A percentile compares a stretch with the other conserved stretches of the same genome.
Evolutionary conservation across 2,329 filamentous ascomycete genomes (phyloP).

Genomic region (Zymoseptoria ardabiliae): DNA sequence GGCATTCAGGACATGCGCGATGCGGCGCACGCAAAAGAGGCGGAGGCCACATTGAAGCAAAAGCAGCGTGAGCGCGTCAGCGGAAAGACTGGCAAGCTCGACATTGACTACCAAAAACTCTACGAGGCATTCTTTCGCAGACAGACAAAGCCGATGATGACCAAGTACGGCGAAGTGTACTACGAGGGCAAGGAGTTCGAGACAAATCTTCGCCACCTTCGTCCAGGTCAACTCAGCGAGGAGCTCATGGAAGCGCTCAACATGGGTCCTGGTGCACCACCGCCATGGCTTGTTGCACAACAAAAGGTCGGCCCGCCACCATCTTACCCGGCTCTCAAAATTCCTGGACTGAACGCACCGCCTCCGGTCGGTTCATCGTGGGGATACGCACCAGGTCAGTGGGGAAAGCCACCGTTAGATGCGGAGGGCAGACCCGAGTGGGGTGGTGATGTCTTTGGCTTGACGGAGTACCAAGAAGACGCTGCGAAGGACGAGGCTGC

Average conservation of each 20-base stretch:
- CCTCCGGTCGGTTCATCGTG: slow-evolving; percentile 82
- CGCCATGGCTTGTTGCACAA: slow-evolving; percentile 95
- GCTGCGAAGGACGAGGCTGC: slow-evolving; percentile 28
- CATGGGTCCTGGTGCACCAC: slow-evolving; percentile 85
- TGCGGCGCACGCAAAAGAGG: slow-evolving; percentile 90
- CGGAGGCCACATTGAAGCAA: slow-evolving; percentile 83
- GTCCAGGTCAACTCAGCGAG: slow-evolving; percentile 83
- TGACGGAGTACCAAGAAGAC: slow-evolving; percentile 40
- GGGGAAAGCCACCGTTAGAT: slow-evolving; percentile 91
- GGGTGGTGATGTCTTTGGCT: slow-evolving; percentile 89
- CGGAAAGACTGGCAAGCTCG: slow-evolving; percentile 92
- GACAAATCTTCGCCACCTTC: slow-evolving; percentile 83
- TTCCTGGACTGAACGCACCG: slow-evolving; percentile 88
- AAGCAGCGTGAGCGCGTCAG: slow-evolving; percentile 91
- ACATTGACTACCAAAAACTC: slow-evolving; percentile 97
- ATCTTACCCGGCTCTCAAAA: slow-evolving; percentile 90
- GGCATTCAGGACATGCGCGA: slow-evolving; percentile 98
- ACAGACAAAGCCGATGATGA: slow-evolving; percentile 90
- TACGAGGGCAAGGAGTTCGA: slow-evolving; percentile 99
- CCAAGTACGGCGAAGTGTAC: slow-evolving; percentile 96
- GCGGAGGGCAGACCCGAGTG: slow-evolving; percentile 87
- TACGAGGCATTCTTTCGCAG: slow-evolving; percentile 98
- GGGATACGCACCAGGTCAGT: slow-evolving; percentile 93
- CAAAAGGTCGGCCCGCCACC: slow-evolving; percentile 89
- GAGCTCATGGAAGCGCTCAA: slow-evolving; percentile 86